Evolutionary conservation across 805 yeast genomes (phyloP).

Genomic region (Nakazawaea molendinolei): DNA sequence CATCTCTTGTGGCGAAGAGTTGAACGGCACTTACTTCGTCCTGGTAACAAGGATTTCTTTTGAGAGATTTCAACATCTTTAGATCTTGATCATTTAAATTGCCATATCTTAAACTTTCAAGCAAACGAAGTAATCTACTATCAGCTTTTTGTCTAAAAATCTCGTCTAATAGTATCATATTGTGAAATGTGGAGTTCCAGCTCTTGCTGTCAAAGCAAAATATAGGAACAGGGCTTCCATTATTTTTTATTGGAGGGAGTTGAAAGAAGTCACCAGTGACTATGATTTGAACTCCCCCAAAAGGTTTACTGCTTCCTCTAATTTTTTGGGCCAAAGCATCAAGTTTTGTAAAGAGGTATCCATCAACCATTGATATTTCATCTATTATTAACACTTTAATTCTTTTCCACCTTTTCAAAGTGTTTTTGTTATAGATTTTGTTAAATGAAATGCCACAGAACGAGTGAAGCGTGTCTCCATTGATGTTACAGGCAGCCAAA

Average conservation of each 20-base stretch:
- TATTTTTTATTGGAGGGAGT: slow-evolving; percentile 76
- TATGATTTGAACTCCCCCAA: slow-evolving; percentile 90
- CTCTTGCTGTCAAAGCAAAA: slow-evolving; percentile 71
- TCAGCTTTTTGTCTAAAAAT: slow-evolving; percentile 88
- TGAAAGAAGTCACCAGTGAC: slow-evolving; percentile 96
- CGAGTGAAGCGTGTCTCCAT: slow-evolving; percentile 82
- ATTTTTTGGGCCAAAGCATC: slow-evolving; percentile 58
- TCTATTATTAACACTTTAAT: slow-evolving; percentile 76
- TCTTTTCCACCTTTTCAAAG: slow-evolving; percentile 51
- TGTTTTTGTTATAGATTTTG: slow-evolving; percentile 20
- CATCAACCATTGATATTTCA: slow-evolving; percentile 93
- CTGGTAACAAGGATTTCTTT: slow-evolving; percentile 47
- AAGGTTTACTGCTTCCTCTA: slow-evolving; percentile 47
- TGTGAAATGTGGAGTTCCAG: slow-evolving; percentile 60
- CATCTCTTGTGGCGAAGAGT: slow-evolving; percentile 76
- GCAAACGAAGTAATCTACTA: slow-evolving; percentile 61
- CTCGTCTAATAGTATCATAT: slow-evolving; percentile 62
- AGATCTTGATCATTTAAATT: slow-evolving; percentile 43
- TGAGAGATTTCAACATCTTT: slow-evolving; percentile 39
- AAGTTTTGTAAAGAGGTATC: slow-evolving; percentile 64
- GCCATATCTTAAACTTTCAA: slow-evolving; percentile 78
- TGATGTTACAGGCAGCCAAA: slow-evolving; percentile 87
- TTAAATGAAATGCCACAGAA: slow-evolving; percentile 67
- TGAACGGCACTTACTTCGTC: slow-evolving; percentile 88
- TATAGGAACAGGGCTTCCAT: slow-evolving; percentile 24